These are phyloP conservation scores for Tuber calosporum DNA, from an alignment of 495 filamentous ascomycete species.

Conservation along the genomic window DNA sequence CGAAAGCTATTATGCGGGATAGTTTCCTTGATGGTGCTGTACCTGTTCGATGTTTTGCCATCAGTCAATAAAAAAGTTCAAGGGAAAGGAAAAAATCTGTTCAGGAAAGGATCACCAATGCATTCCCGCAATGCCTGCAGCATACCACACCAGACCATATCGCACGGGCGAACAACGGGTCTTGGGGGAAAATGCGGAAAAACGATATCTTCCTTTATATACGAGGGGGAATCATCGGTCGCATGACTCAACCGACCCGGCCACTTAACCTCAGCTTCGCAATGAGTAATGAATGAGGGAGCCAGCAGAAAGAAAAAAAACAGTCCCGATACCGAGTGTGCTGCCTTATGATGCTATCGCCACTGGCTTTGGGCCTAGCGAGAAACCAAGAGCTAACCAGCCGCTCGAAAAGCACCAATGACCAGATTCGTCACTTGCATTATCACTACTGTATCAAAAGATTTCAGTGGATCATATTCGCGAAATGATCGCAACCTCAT, in stretches of 20 bases:
- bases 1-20: not conserved
- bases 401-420: not conserved
- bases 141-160: not conserved
- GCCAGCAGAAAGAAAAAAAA: not conserved
- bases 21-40: not conserved
- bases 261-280: not conserved
- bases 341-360: not conserved
- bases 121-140: not conserved
- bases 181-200: not conserved
- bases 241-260: not conserved
- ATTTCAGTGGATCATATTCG: not conserved
- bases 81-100: not conserved
- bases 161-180: not conserved
- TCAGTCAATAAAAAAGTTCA: not conserved
- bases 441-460: not conserved
- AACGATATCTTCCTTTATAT: not conserved
- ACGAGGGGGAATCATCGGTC: not conserved
- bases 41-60: not conserved
- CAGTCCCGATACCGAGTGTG: not conserved
- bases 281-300: not conserved
- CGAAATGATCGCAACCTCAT: not conserved
- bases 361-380: not conserved
- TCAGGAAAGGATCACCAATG: not conserved
- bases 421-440: not conserved
- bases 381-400: not conserved